Base-by-base conservation (phyloP, 78 protist genomes). In the Chrysochromulina tobinii region DNA sequence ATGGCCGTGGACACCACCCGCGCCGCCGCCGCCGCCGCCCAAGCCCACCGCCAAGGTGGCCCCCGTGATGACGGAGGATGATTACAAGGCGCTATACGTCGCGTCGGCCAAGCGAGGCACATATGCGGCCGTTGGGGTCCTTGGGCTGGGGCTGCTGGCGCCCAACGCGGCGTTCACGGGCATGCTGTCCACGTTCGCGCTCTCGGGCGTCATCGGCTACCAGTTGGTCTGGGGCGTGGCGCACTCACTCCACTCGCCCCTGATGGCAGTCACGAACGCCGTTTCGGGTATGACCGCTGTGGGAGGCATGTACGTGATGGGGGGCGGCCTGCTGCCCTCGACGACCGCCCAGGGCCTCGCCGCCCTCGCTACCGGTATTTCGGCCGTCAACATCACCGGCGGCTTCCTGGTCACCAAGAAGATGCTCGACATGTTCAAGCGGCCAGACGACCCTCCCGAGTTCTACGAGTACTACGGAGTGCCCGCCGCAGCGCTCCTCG, bases 251-350 rank as follows among this genome's bases (percentile, higher is more conserved):
- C 99, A 99, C 94, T 88, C 99, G 25, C 99, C 99, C 17, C 95
- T 99, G 38, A 98, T 99, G 99, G 81, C 98, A 0, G 97, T 97
- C 64, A 99, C 99, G 87, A 99, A 99, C 92, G 99, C 99, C 81
- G 93, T 99, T 86, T 79, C 87, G 27, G 99, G 99, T 83, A 94
- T 98, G 87, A 96, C 98, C 6, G 97, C 96, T 3, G 94, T 96
- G 48, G 99, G 99, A 8, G 99, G 99, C 51, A 54, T 99, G 87
- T 92, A 95, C 67, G 59, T 85, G 87, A 88, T 94, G 59, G 94
- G 95, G 27, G 92, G 95, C 77, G 95, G 94, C 12, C 38, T 77
- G 27, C 23, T 90, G 25, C 96, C 96, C n/a, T 25, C 72, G 0
- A 94, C 91, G 0, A 25, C 61, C 23, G 75, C 94, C 27, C 90